A percentile compares a stretch with the other conserved stretches of the same genome.
Conservation (phyloP, 1,284 basidiomycete genomes). For the Cystobasidium pallidum region DNA sequence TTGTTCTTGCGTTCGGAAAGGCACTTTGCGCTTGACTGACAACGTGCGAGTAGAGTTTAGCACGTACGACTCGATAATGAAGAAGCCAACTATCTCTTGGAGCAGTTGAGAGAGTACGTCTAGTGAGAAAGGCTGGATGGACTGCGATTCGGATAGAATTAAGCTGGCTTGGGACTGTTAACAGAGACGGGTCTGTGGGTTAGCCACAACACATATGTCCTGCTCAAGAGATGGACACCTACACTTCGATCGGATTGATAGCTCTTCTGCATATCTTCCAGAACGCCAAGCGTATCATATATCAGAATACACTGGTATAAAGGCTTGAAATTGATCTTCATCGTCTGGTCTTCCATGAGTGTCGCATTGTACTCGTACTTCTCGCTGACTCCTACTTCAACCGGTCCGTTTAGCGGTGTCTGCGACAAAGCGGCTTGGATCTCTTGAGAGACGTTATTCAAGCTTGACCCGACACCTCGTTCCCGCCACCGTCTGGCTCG, state of each 20-base stretch:
- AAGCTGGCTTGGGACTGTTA: conserved; percentile 90
- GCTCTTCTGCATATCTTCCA: conserved; percentile 83
- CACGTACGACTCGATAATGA: conserved; percentile 94
- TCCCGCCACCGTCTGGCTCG: conserved; percentile 82
- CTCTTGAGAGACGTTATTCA: conserved; percentile 63
- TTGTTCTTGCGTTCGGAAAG: conserved; percentile 82
- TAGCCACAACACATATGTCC: conserved; percentile 3
- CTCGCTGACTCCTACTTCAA: conserved; percentile 92
- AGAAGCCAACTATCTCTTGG: conserved; percentile 97
- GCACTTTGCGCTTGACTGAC: conserved; percentile 57
- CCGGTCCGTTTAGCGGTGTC: conserved; percentile 87
- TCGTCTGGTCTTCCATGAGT: conserved; percentile 84
- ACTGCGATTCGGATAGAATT: conserved; percentile 72
- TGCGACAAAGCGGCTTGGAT: conserved; percentile 60
- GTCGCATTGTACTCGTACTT: conserved; percentile 75
- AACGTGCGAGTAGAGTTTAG: conserved; percentile 71
- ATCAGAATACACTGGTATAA: conserved; percentile 98
- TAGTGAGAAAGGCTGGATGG: conserved; percentile 62
- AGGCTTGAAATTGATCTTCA: conserved; percentile 90
- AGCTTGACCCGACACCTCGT: conserved; percentile 56
- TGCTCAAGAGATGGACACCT: conserved; percentile 47
- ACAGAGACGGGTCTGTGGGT: conserved; percentile 26
- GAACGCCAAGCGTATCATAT: conserved; percentile 84
- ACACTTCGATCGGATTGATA: conserved; percentile 96
- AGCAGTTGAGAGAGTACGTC: conserved; percentile 64